Percentiles rank a stretch among this genome's conserved stretches.
phyloP scores from a whole-genome alignment of 345 rosid genomes.

The Garcia nutans region DNA sequence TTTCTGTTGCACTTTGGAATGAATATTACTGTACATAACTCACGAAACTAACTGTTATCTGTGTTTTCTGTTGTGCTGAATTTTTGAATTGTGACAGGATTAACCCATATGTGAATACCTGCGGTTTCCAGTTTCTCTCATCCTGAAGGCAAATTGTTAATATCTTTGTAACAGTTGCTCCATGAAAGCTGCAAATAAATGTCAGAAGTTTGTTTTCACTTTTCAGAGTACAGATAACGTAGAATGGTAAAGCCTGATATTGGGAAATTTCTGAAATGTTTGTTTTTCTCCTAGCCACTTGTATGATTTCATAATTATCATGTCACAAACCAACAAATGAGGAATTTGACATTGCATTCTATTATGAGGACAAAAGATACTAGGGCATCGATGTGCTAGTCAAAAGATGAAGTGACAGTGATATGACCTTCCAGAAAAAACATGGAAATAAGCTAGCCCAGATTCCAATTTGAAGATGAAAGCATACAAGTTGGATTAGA shows the following conservation, averaged over 20 bases:
- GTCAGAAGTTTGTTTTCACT: neutral
- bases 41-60: neutral
- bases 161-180: slow-evolving; percentile 1
- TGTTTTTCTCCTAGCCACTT: neutral
- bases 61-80: slow-evolving; percentile 5
- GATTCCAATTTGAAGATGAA: neutral
- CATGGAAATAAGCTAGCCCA: neutral
- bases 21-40: neutral
- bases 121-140: slow-evolving; percentile 5
- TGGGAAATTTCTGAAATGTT: neutral
- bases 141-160: slow-evolving; percentile 8
- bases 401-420: neutral
- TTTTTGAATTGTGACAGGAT: neutral
- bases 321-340: neutral
- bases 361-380: neutral
- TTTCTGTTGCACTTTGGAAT: neutral
- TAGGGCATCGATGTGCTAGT: neutral
- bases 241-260: neutral
- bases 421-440: neutral
- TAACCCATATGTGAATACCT: neutral
- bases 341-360: neutral
- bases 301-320: neutral
- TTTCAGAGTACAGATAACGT: slow-evolving; percentile 1
- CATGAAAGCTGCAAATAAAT: neutral
- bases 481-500: neutral